Percentiles rank a stretch among this genome's conserved stretches.
Evolutionary conservation across 345 rosid species (phyloP).

Genomic region (Anacardium occidentale): DNA sequence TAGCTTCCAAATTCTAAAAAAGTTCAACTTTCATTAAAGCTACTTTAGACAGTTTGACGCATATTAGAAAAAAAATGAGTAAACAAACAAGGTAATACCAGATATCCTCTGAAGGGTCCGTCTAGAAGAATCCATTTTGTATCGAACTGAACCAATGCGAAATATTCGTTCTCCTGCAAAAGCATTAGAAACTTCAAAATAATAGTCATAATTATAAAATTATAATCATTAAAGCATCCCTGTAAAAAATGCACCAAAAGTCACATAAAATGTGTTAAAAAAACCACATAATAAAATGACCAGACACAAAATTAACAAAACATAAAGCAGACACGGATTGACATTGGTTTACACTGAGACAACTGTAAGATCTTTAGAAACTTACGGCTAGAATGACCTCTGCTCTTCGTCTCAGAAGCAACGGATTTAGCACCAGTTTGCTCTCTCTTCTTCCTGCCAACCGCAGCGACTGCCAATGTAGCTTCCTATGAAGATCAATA

Average conservation of each 20-base stretch:
- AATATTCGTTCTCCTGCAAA: conserved; percentile 72
- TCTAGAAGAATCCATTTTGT: conserved; percentile 92
- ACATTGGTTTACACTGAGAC: conserved; percentile 24
- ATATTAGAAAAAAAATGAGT: not conserved
- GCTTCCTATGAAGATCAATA: conserved; percentile 60
- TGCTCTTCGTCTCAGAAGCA: conserved; percentile 40
- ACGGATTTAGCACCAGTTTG: conserved; percentile 33
- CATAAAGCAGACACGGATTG: conserved; percentile 15
- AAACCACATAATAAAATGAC: not conserved
- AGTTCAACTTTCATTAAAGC: conserved; percentile 4
- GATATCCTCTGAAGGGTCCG: conserved; percentile 86
- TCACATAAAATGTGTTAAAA: not conserved
- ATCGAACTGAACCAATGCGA: conserved; percentile 75
- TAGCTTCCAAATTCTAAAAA: not conserved
- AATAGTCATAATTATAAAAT: not conserved
- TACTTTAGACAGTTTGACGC: not conserved
- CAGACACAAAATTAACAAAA: not conserved
- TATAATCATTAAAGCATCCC: conserved; percentile 18
- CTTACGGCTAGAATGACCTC: conserved; percentile 51
- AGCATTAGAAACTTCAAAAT: conserved; percentile 10
- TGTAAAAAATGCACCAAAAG: not conserved
- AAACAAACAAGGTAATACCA: conserved; percentile 38
- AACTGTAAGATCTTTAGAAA: conserved; percentile 28
- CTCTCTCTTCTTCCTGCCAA: conserved; percentile 67
- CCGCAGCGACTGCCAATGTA: conserved; percentile 84